A percentile compares a stretch with the other conserved stretches of the same genome.
Evolutionary conservation across 805 yeast species (phyloP).

Genomic region (Starmerella asiatica): DNA sequence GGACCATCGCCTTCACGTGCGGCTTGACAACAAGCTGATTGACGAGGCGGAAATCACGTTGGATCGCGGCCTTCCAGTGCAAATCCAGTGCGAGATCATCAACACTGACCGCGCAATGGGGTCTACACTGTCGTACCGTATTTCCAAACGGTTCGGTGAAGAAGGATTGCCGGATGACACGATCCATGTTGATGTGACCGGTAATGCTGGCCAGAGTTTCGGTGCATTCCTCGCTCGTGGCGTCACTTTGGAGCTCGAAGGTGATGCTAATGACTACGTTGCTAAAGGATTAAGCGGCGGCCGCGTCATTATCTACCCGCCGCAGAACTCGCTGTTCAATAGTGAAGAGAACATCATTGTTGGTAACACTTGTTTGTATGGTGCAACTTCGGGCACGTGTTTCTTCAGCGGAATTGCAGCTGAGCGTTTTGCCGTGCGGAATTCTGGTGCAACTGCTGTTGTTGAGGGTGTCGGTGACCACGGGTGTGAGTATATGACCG

Average conservation of each 20-base stretch:
- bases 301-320: slow-evolving; percentile 82
- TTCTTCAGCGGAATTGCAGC: slow-evolving; percentile 96
- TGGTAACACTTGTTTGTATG: slow-evolving; percentile 95
- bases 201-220: slow-evolving; percentile 96
- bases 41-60: slow-evolving; percentile 94
- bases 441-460: slow-evolving; percentile 95
- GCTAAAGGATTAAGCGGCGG: slow-evolving; percentile 98
- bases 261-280: slow-evolving; percentile 96
- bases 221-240: slow-evolving; percentile 97
- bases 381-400: slow-evolving; percentile 92
- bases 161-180: slow-evolving; percentile 91
- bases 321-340: slow-evolving; percentile 65
- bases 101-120: slow-evolving; percentile 96
- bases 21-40: slow-evolving; percentile 88
- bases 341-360: slow-evolving; percentile 93
- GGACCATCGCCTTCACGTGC: slow-evolving; percentile 83
- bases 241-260: slow-evolving; percentile 85
- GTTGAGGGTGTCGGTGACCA: slow-evolving; percentile 97
- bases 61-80: slow-evolving; percentile 90
- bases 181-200: slow-evolving; percentile 77
- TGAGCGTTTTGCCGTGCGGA: slow-evolving; percentile 95
- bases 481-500: slow-evolving; percentile 99
- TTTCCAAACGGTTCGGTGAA: slow-evolving; percentile 88
- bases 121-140: slow-evolving; percentile 83
- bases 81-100: slow-evolving; percentile 82